These are phyloP conservation scores for Artemisia annua DNA, from an alignment of 129 eudicot species.

Conservation along the genomic window DNA sequence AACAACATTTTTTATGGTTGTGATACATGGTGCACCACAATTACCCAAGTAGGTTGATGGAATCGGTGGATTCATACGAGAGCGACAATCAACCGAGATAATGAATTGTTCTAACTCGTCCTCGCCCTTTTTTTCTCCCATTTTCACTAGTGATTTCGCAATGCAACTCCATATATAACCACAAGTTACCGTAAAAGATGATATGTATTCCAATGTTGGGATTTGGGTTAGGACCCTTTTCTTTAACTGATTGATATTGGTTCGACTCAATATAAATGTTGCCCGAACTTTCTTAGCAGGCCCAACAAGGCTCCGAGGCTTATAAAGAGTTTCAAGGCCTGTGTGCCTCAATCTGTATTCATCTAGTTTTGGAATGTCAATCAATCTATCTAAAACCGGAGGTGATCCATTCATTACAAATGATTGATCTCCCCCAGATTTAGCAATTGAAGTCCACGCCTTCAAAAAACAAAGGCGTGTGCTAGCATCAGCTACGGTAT, in stretches of 20 bases:
- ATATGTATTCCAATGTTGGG: slow-evolving; percentile 22
- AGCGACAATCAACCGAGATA: slow-evolving; percentile 43
- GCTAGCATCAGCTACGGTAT: slow-evolving; percentile 40
- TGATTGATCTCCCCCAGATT: slow-evolving; percentile 18
- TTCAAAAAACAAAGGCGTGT: slow-evolving; percentile 37
- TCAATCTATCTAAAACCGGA: slow-evolving; percentile 42
- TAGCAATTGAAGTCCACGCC: slow-evolving; percentile 37
- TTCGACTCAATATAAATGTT: slow-evolving; percentile 33
- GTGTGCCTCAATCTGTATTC: slow-evolving; percentile 22
- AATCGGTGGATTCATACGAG: slow-evolving; percentile 51
- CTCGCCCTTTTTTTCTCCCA: slow-evolving; percentile 19
- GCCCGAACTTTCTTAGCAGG: slow-evolving; percentile 42
- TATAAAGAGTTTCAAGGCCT: background rate
- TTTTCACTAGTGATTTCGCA: slow-evolving; percentile 22
- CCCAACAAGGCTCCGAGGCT: slow-evolving; percentile 20
- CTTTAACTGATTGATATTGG: slow-evolving; percentile 33
- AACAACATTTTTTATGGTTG: no score
- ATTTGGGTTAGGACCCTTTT: background rate
- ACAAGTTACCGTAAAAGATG: slow-evolving; percentile 35
- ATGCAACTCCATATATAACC: no score
- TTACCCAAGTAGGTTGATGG: slow-evolving; percentile 46
- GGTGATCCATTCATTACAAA: slow-evolving; percentile 16
- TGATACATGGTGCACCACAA: no score
- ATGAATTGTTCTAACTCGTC: slow-evolving; percentile 40
- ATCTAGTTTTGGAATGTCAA: slow-evolving; percentile 32